Evolutionary conservation across 805 yeast species (phyloP).

Genomic region (Saccharomycopsis lassenensis): DNA sequence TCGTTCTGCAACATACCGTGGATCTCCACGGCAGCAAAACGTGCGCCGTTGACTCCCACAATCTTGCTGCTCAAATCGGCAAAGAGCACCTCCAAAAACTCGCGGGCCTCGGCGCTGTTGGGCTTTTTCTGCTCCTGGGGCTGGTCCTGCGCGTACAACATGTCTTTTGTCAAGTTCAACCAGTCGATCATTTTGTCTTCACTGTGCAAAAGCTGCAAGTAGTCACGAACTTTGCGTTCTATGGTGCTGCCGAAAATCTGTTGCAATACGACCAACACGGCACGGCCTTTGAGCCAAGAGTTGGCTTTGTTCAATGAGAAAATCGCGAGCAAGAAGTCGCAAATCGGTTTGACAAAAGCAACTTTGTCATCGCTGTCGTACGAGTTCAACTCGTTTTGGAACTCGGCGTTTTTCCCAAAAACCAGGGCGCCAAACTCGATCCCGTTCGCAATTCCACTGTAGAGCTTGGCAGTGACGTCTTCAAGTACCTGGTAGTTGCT

Average conservation of each 20-base stretch:
- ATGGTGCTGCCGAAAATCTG: conserved; percentile 82
- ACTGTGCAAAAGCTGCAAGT: conserved; percentile 22
- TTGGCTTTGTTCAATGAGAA: conserved; percentile 57
- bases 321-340: conserved; percentile 59
- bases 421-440: conserved; percentile 15
- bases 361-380: conserved; percentile 26
- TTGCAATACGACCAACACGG: conserved; percentile 69
- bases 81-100: conserved; percentile 45
- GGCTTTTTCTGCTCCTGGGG: conserved; percentile 27
- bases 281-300: conserved; percentile 79
- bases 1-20: conserved; percentile 69
- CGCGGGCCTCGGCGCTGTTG: conserved; percentile 44
- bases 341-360: conserved; percentile 69
- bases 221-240: conserved; percentile 50
- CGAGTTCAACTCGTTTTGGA: conserved; percentile 44
- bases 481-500: conserved; percentile 18
- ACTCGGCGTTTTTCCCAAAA: conserved; percentile 29
- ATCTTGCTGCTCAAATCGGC: conserved; percentile 58
- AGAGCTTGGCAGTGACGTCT: conserved; percentile 24
- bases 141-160: conserved; percentile 25
- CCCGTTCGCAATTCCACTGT: conserved; percentile 24
- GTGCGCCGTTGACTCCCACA: conserved; percentile 59
- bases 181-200: conserved; percentile 37
- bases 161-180: conserved; percentile 23
- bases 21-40: conserved; percentile 46